Evolutionary conservation across 1,139 yeast species (phyloP).

Genomic region (Geotrichum siamense): DNA sequence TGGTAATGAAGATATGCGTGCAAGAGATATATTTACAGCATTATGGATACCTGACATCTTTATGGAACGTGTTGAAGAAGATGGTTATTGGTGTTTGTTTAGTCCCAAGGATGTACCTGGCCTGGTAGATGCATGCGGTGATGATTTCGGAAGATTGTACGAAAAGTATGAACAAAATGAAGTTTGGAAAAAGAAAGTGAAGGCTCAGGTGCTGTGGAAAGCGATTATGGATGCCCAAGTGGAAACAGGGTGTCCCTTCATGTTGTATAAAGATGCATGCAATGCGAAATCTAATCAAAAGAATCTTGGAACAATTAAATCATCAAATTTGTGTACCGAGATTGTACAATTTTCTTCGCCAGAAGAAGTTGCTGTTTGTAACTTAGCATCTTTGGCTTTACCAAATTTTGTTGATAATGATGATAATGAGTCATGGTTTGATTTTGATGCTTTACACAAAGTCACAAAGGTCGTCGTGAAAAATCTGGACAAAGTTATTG

Average conservation of each 20-base stretch:
- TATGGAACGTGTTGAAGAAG: constrained; percentile 65
- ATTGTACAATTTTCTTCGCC: constrained; percentile 72
- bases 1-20: constrained; percentile 77
- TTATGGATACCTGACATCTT: constrained; percentile 79
- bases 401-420: constrained; percentile 49
- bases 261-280: constrained; percentile 77
- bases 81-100: constrained; percentile 68
- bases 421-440: constrained; percentile 39
- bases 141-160: constrained; percentile 56
- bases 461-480: constrained; percentile 55
- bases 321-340: constrained; percentile 78
- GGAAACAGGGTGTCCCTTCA: constrained; percentile 79
- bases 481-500: constrained; percentile 62
- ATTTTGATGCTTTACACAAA: constrained; percentile 53
- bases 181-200: constrained; percentile 50
- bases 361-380: constrained; percentile 77
- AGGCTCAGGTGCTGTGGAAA: constrained; percentile 72
- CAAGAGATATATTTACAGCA: constrained; percentile 75
- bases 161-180: constrained; percentile 56
- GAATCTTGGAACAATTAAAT: constrained; percentile 70
- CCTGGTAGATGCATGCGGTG: constrained; percentile 61
- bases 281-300: constrained; percentile 67
- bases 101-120: constrained; percentile 77
- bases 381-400: constrained; percentile 70
- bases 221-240: constrained; percentile 71